A percentile compares a stretch with the other conserved stretches of the same genome.
Conservation (phyloP, 2,329 filamentous ascomycete genomes). For the Orbilia oligospora region DNA sequence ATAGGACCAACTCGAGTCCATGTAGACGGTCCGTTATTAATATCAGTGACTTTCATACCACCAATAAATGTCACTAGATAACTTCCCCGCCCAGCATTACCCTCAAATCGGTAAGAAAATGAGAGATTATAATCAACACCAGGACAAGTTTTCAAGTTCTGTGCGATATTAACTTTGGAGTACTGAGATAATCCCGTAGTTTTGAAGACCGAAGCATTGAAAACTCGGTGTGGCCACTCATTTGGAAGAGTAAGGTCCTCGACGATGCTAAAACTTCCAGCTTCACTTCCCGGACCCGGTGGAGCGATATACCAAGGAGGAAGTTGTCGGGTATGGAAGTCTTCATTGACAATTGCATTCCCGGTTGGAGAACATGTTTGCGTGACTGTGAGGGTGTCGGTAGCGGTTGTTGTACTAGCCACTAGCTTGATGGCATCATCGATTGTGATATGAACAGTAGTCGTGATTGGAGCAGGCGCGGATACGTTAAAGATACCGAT, state of each 20-base stretch:
- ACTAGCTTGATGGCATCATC: not conserved
- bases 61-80: not conserved
- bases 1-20: not conserved
- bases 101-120: constrained; percentile 28
- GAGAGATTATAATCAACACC: constrained; percentile 19
- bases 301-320: constrained; percentile 22
- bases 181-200: not conserved
- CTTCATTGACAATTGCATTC: constrained; percentile 24
- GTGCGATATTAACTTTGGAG: constrained; percentile 30
- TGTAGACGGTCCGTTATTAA: not conserved
- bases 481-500: not conserved
- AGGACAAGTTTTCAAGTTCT: constrained; percentile 34
- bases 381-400: not conserved
- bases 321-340: constrained; percentile 19
- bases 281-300: not conserved
- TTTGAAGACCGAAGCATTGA: constrained; percentile 10
- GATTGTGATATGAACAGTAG: not conserved
- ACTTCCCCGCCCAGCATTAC: not conserved
- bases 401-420: not conserved
- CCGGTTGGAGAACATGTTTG: constrained; percentile 15
- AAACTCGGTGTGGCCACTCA: not conserved
- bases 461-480: not conserved
- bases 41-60: not conserved
- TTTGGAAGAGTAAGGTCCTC: not conserved
- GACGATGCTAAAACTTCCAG: constrained; percentile 1